Base-by-base conservation (phyloP, 2,329 filamentous ascomycete species). In the Ceratocystis cacaofunesta region DNA sequence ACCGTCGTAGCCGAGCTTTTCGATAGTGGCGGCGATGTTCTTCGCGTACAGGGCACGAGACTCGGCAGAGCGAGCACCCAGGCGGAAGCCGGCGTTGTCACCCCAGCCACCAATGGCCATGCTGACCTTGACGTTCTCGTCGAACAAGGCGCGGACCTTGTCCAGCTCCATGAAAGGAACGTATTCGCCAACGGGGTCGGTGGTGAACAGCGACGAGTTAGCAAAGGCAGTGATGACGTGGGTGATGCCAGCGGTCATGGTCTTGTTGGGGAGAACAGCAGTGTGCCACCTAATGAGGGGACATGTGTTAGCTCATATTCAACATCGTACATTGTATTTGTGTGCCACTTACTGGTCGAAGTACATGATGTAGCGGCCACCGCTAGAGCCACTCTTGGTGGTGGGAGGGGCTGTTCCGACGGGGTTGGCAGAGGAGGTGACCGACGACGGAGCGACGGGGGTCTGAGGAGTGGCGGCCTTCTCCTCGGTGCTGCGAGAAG, bases 61-160 rank as follows among this genome's bases (percentile, higher is more conserved):
- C 1, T 73, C 70, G 0, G 80, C 77, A 3, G 78, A 78, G 63
- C 76, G 78, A 1, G 84, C 82, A 0, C 80, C 86, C 10, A 72
- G 72, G 0, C 80, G 78, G 70, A 88, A 90, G 0, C 86, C 87
- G 5, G 73, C 72, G 0, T 81, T 85, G 68, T 89, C 85, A 0
- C 86, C 87, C 87, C 88, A 91, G 64, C 87, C 88, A 12, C 88
- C 88, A 68, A 91, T 83, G 25, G 88, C 86, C 50, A 90, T 78
- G 76, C 87, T 80, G 22, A 90, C 74, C 69, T 86, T 85, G 19
- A 85, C 84, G 30, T 76, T 77, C 0, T 73, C 67, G 7, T 74
- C 73, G 67, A 86, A 83, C 65, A 77, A 75, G 25, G 71, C 71
- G 17, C 60, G 60, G 17, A 66, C 22, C 17, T 63, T 36, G 12